Conservation (phyloP, 1,284 basidiomycete species). For the Anthracocystis walkeri region DNA sequence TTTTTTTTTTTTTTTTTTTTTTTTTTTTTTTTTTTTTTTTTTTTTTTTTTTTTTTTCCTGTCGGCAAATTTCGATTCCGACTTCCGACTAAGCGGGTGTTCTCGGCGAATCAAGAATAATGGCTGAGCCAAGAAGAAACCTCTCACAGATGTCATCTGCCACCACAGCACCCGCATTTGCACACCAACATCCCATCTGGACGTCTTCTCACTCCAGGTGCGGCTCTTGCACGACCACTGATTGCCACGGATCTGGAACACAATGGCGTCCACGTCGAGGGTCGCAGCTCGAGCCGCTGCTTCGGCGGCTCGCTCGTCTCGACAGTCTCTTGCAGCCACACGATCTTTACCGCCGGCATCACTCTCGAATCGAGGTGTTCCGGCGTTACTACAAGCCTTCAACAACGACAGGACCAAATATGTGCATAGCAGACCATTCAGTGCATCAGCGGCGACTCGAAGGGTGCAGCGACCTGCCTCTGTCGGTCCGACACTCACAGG, state of each 20-base stretch:
- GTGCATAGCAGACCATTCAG: constrained; percentile 14
- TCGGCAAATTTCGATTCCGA: constrained; percentile 40
- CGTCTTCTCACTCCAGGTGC: no score
- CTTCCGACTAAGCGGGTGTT: constrained; percentile 25
- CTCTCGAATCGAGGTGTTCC: neutral
- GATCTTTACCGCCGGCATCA: constrained; percentile 6
- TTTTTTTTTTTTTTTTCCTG: neutral
- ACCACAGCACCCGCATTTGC: neutral
- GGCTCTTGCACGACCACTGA: neutral
- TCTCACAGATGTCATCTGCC: constrained; percentile 1
- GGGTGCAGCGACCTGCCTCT: constrained; percentile 25
- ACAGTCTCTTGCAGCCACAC: constrained; percentile 5
- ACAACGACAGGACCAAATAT: neutral
- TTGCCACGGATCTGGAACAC: neutral
- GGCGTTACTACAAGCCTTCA: no score
- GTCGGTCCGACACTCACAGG: constrained; percentile 7
- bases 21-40: no score
- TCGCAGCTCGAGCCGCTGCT: constrained; percentile 19
- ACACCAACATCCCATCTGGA: neutral
- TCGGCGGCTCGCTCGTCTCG: constrained; percentile 23
- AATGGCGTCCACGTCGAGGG: constrained; percentile 23
- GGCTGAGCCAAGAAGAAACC: constrained; percentile 40
- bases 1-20: no score
- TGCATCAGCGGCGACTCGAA: neutral
- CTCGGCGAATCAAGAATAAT: constrained; percentile 25